Evolutionary conservation across 306 rosid genomes (phyloP).

Genomic region (Gillenia trifoliata): DNA sequence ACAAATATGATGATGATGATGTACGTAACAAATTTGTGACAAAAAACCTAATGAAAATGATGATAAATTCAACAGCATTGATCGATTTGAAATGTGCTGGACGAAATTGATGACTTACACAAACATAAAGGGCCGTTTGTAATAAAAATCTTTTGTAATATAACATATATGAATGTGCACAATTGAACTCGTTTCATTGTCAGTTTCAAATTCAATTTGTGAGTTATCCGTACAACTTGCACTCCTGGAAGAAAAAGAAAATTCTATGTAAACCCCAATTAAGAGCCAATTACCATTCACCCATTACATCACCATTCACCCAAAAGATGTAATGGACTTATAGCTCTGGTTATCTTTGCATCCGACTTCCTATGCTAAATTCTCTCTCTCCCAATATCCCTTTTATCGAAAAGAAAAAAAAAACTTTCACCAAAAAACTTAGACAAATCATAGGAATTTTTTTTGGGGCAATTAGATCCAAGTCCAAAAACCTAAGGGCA

Average conservation of each 20-base stretch:
- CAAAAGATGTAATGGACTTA: not conserved
- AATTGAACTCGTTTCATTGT: no score
- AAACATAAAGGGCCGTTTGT: not conserved
- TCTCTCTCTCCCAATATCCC: no score
- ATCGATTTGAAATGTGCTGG: not conserved
- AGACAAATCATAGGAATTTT: not conserved
- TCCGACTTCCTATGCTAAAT: no score
- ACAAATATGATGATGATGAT: no score
- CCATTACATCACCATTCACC: not conserved
- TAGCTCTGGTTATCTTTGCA: no score
- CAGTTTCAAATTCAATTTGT: not conserved
- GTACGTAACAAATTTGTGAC: not conserved
- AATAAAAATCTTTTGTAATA: no score
- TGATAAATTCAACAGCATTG: not conserved
- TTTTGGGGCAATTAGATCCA: no score
- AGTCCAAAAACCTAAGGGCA: no score
- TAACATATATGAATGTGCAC: no score
- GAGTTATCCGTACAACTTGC: not conserved
- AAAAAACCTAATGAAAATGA: not conserved
- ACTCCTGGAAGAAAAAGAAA: not conserved
- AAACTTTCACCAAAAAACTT: not conserved
- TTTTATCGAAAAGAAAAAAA: no score
- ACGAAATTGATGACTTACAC: not conserved
- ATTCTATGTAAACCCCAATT: not conserved
- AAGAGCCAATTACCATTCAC: not conserved